These are phyloP conservation scores for Acanthamoeba healyi DNA, from an alignment of 208 protist species.

Conservation along the genomic window DNA sequence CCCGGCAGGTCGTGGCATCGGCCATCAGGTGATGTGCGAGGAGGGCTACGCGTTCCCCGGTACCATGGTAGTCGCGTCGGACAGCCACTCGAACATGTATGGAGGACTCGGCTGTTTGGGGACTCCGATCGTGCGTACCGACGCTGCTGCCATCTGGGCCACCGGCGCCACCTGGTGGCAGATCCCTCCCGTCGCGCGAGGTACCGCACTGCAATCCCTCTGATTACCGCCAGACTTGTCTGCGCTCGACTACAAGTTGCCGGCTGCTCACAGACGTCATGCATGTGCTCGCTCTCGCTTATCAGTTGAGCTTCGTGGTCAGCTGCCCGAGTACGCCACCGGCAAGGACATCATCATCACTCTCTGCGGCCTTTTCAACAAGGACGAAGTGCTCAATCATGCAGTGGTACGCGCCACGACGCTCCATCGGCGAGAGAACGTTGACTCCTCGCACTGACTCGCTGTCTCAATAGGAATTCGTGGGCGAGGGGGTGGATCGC, in stretches of 20 bases:
- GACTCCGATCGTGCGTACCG: constrained; percentile 90
- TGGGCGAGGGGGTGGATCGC: constrained; percentile 73
- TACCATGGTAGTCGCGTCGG: constrained; percentile 87
- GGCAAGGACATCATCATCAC: constrained; percentile 91
- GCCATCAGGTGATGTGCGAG: constrained; percentile 90
- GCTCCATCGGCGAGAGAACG: too few relatives aligned
- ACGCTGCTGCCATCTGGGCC: constrained; percentile 91
- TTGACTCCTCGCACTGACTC: too few relatives aligned
- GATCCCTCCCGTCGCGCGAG: constrained; percentile 85
- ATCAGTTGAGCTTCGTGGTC: constrained; percentile 80
- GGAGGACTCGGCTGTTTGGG: constrained; percentile 90
- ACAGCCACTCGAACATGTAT: constrained; percentile 91
- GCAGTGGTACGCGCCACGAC: constrained; percentile 65
- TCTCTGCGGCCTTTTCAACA: constrained; percentile 89
- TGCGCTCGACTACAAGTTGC: background rate
- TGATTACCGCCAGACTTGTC: too few relatives aligned
- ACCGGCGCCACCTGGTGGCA: constrained; percentile 90
- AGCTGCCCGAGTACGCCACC: constrained; percentile 84
- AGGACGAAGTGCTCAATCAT: constrained; percentile 84
- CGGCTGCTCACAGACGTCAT: background rate
- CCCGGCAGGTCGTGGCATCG: constrained; percentile 89
- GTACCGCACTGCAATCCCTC: constrained; percentile 34
- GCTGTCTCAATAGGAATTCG: constrained; percentile 86
- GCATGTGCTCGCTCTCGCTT: background rate
- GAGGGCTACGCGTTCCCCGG: constrained; percentile 88